Conservation (phyloP, 2,329 filamentous ascomycete genomes). For the Leptoxyphium fumago region DNA sequence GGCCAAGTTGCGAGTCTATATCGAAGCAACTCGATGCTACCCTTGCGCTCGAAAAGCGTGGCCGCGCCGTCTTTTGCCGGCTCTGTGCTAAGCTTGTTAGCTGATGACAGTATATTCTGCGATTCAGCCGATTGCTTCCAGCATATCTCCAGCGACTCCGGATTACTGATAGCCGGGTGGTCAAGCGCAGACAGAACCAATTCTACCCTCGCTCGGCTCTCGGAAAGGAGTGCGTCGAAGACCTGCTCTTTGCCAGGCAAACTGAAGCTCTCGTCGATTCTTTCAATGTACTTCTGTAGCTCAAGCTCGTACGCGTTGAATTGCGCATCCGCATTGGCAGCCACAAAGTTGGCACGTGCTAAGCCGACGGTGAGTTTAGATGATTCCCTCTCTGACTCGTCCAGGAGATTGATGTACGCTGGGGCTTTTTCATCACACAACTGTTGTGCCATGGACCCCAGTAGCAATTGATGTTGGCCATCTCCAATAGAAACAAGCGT, state of each 20-base stretch:
- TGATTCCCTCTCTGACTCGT: constrained; percentile 11
- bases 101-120: constrained; percentile 34
- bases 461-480: constrained; percentile 30
- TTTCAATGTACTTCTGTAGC: constrained; percentile 36
- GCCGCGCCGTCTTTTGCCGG: constrained; percentile 30
- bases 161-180: constrained; percentile 9
- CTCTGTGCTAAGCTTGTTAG: constrained; percentile 32
- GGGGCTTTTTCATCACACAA: constrained; percentile 40
- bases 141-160: constrained; percentile 17
- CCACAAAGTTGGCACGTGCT: constrained; percentile 41
- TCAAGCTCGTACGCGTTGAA: constrained; percentile 39
- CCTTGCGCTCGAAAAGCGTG: constrained; percentile 39
- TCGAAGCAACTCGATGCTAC: constrained; percentile 41
- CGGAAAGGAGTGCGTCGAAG: constrained; percentile 36
- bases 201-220: constrained; percentile 16
- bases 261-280: constrained; percentile 19
- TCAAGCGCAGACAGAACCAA: constrained; percentile 15
- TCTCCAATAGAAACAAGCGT: constrained; percentile 35
- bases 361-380: constrained; percentile 31
- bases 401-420: constrained; percentile 31
- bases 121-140: constrained; percentile 42
- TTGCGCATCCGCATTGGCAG: constrained; percentile 40
- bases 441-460: constrained; percentile 45
- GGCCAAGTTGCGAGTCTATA: constrained; percentile 31
- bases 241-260: constrained; percentile 31